Evolutionary conservation across 2,329 filamentous ascomycete genomes (phyloP), one percentile per base, ranked within the genome.

Genomic region (Emmonsiellopsis sp.): DNA sequence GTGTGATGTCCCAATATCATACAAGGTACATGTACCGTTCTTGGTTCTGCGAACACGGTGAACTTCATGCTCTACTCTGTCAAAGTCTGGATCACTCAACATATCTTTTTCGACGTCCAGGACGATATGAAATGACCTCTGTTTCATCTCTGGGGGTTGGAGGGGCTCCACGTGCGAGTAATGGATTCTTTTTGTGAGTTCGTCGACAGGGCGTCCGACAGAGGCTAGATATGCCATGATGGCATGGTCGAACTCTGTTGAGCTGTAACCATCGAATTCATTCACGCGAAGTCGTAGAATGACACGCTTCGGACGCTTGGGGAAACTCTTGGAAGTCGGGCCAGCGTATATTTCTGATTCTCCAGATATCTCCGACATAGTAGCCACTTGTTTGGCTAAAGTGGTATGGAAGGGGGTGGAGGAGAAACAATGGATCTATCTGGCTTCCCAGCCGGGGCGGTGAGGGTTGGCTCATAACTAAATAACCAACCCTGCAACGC

Each of bases 51-150:
- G 52, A 54, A 51, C 52, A 37, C 47, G 52, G 36, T 54, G 52
- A 51, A 54, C 52, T 50, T 54, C 52, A 17, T 54, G 47, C 37
- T 54, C 40, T 33, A 54, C 47, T 27, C 6, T 31, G 31, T 14
- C 52, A 45, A 54, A 17, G 31, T 54, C 40, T 50, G 47, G 40
- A 32, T 51, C 46, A 5, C 31, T 44, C n/a, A 54, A 47, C 47
- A 54, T 54, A 45, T 51, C 47, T 11, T 51, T 54, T 40, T 54
- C 52, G 44, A 54, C 51, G 45, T 51, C 52, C 6, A 51, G 52
- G 13, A 54, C 42, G 13, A 54, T 54, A 54, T 54, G 47, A n/a
- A n/a, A n/a, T n/a, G n/a, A n/a, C n/a, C n/a, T n/a, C n/a, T n/a
- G n/a, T n/a, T n/a, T n/a, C n/a, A n/a, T n/a, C n/a, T n/a, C n/a